A percentile compares a stretch with the other conserved stretches of the same genome.
Evolutionary conservation across 1,284 basidiomycete species (phyloP).

Genomic region (Ustilago nuda): DNA sequence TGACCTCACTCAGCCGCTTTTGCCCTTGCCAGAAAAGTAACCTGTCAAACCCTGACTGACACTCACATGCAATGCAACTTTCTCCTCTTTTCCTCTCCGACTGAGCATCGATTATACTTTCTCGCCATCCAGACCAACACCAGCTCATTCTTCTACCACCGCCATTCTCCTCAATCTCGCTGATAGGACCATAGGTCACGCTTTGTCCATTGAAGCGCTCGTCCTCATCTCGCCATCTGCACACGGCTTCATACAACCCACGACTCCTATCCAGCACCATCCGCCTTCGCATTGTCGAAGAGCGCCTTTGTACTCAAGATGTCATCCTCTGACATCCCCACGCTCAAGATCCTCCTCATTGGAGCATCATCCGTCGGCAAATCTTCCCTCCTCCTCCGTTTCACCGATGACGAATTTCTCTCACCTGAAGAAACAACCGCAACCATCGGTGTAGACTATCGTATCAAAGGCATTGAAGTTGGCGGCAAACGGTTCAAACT

Average conservation of each 20-base stretch:
- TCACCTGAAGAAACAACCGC: conserved; percentile 93
- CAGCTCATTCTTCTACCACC: neutral
- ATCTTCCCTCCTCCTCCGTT: conserved; percentile 86
- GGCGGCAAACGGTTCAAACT: conserved; percentile 73
- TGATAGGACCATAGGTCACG: too few species aligned
- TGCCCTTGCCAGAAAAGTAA: neutral
- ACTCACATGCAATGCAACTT: conserved; percentile 12
- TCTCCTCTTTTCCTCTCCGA: neutral
- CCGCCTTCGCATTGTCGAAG: neutral
- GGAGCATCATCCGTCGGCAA: conserved; percentile 90
- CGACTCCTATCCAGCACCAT: neutral
- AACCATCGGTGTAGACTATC: conserved; percentile 80
- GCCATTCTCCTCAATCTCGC: neutral
- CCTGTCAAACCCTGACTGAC: neutral
- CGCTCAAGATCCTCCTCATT: conserved; percentile 73
- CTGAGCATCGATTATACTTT: neutral
- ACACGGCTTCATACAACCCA: neutral
- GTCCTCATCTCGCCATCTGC: neutral
- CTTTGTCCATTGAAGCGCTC: too few species aligned
- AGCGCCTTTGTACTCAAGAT: conserved; percentile 4
- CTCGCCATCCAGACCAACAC: neutral
- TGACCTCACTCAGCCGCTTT: conserved; percentile 8
- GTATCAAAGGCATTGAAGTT: conserved; percentile 72
- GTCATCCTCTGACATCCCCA: conserved; percentile 57
- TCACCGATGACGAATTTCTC: conserved; percentile 96